Evolutionary conservation across 2,329 filamentous ascomycete genomes (phyloP), one percentile per base, ranked within the genome.

Genomic region (Cytospora piceicola): DNA sequence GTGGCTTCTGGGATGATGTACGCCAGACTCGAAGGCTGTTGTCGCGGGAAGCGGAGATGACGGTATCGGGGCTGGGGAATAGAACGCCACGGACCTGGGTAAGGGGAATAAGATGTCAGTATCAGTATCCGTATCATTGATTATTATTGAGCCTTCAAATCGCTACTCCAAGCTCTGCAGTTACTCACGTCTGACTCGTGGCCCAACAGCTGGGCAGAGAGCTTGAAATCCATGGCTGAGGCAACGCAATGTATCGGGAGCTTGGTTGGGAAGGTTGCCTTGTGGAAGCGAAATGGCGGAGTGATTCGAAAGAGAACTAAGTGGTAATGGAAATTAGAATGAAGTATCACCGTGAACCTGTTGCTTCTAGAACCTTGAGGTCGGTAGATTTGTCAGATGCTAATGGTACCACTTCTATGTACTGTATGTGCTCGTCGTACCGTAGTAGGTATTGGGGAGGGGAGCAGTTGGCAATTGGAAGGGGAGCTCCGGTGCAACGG

Each of bases 1-100:
- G 89, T 34, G 92, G 91, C 29, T 68, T 71, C 30, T 68, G 65
- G 7, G 83, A 82, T 53, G 85, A 80, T 54, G 88, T 88, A 70
- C 88, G 90, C 95, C 95, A 99, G 70, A 92, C 80, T 58, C 94
- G 90, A 62, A 97, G 93, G 20, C 92, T 96, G 72, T 90, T 91
- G 80, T 99, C 95, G 79, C 95, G 87, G 56, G 95, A 98, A 42
- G 92, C 93, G 24, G 95, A 96, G 70, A 97, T 80, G 67, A 97
- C 82, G 55, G 86, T 83, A 69, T 90, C 86, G 67, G 90, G 81
- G 59, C 85, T 85, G 27, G 93, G 92, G 73, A 94, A 97, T 74
- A 84, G 84, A 72, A 97, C 90, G 69, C 88, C 91, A 72, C 94
- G 93, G 72, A 99, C 94, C 94, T 98, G 71, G 4, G 42, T 29